These are phyloP conservation scores for Corymbia maculata DNA, from an alignment of 345 rosid genomes.

Conservation along the genomic window DNA sequence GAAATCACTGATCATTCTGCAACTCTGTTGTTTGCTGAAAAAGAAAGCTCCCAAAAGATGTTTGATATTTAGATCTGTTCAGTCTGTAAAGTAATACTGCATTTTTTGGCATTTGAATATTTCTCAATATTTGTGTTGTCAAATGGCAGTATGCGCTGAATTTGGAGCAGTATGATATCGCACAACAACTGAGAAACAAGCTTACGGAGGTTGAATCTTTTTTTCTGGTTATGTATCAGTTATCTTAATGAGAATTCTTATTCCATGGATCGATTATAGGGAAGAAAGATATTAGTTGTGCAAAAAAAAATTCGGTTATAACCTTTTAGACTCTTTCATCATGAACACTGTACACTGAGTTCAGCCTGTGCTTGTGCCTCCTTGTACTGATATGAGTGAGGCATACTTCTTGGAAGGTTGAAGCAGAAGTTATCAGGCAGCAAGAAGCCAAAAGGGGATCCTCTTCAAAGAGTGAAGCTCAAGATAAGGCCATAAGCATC, in stretches of 20 bases:
- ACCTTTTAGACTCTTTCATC: background rate
- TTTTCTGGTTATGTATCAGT: background rate
- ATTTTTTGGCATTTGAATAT: background rate
- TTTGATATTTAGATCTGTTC: background rate
- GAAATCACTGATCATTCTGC: background rate
- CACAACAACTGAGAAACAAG: constrained; percentile 76
- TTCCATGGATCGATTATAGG: background rate
- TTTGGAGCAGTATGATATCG: constrained; percentile 78
- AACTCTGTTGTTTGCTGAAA: background rate
- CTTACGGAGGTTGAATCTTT: constrained; percentile 59
- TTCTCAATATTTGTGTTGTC: constrained; percentile 1
- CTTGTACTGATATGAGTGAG: background rate
- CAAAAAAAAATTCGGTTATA: background rate
- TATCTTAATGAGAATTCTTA: background rate
- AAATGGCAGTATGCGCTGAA: constrained; percentile 74
- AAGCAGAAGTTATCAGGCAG: constrained; percentile 58
- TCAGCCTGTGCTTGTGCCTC: background rate
- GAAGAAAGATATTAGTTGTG: background rate
- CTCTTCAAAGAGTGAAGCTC: constrained; percentile 91
- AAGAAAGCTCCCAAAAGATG: background rate
- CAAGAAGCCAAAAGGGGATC: constrained; percentile 68
- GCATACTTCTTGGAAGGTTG: constrained; percentile 52
- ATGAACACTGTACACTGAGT: background rate
- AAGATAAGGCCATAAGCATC: constrained; percentile 73
- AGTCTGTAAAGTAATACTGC: background rate